Percentiles rank a stretch among this genome's conserved stretches.
Evolutionary conservation across 352 stramenopile species (phyloP).

Genomic region (Phytophthora crassamura): DNA sequence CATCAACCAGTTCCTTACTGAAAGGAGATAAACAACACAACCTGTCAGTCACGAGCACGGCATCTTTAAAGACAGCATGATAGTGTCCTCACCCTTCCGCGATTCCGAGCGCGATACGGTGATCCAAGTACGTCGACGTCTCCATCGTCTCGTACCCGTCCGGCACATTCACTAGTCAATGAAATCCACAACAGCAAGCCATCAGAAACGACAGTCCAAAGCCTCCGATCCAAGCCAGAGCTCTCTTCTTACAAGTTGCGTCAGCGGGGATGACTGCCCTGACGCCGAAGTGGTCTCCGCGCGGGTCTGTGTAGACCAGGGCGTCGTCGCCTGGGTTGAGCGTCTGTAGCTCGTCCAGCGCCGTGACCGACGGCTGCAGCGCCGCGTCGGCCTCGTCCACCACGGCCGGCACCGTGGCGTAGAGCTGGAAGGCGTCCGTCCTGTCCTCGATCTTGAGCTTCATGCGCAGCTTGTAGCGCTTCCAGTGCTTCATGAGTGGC

Average conservation of each 20-base stretch:
- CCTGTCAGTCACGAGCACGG: conserved; percentile 8
- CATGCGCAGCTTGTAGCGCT: conserved; percentile 90
- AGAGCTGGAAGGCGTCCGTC: conserved; percentile 55
- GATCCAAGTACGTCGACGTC: conserved; percentile 60
- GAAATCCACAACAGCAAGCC: conserved; percentile 8
- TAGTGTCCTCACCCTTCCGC: conserved; percentile 69
- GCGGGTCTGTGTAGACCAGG: conserved; percentile 68
- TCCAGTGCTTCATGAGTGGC: conserved; percentile 83
- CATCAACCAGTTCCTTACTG: conserved; percentile 79
- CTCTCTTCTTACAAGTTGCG: conserved; percentile 37
- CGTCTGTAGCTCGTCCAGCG: conserved; percentile 28
- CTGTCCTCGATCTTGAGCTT: conserved; percentile 80
- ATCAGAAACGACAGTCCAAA: conserved; percentile 11
- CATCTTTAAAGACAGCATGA: background rate
- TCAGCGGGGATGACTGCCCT: conserved; percentile 57
- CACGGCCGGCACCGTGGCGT: conserved; percentile 55
- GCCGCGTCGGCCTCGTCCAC: conserved; percentile 44
- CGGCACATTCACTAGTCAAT: conserved; percentile 56
- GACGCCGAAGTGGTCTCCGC: conserved; percentile 68
- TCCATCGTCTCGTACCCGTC: conserved; percentile 55
- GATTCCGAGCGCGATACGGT: conserved; percentile 69
- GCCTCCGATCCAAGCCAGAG: background rate
- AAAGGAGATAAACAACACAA: background rate
- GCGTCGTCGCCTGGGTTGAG: conserved; percentile 50
- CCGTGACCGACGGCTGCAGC: conserved; percentile 16